A percentile compares a stretch with the other conserved stretches of the same genome.
These are phyloP conservation scores for Alternaria conjuncta DNA, from an alignment of 2,329 filamentous ascomycete genomes.

Conservation along the genomic window DNA sequence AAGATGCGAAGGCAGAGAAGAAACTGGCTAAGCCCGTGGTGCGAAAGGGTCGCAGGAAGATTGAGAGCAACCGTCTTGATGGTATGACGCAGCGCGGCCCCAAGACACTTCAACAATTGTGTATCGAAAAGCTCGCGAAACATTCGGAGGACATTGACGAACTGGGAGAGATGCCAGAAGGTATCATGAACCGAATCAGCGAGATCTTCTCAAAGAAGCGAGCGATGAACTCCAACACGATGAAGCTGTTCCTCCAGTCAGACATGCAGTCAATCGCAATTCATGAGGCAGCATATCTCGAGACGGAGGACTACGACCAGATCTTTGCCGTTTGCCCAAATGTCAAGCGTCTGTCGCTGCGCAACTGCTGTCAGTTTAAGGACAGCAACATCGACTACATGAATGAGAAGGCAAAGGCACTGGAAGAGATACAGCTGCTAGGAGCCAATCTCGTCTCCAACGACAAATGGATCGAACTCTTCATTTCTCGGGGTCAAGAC, in stretches of 20 bases:
- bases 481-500: conserved; percentile 68
- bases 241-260: conserved; percentile 59
- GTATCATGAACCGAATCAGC: conserved; percentile 63
- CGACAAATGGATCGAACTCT: conserved; percentile 73
- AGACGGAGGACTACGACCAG: conserved; percentile 76
- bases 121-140: conserved; percentile 68
- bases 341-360: conserved; percentile 74
- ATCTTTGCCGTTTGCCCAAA: conserved; percentile 78
- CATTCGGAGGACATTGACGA: conserved; percentile 70
- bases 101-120: conserved; percentile 71
- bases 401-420: conserved; percentile 69
- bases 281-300: conserved; percentile 70
- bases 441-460: conserved; percentile 85
- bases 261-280: conserved; percentile 64
- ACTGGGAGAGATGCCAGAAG: conserved; percentile 66
- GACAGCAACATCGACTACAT: conserved; percentile 83
- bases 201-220: conserved; percentile 70
- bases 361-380: conserved; percentile 91
- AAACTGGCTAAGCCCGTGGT: conserved; percentile 64
- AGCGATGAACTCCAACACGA: conserved; percentile 59
- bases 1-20: conserved; percentile 67
- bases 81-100: conserved; percentile 70
- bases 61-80: conserved; percentile 85
- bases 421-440: conserved; percentile 79
- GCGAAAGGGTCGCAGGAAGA: conserved; percentile 71